These are phyloP conservation scores for Oemleria cerasiformis DNA, from an alignment of 306 rosid genomes.

Conservation along the genomic window DNA sequence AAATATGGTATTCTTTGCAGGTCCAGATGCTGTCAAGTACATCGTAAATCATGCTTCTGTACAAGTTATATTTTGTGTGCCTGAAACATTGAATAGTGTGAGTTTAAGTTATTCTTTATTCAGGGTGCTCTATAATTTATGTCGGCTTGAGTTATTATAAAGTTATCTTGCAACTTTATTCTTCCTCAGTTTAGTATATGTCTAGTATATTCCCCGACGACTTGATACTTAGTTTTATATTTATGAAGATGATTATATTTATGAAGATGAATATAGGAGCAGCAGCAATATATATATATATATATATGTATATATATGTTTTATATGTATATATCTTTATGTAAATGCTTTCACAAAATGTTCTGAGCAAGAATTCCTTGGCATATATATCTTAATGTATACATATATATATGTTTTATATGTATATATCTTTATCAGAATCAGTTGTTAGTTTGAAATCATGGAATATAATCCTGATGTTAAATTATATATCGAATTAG, in stretches of 20 bases:
- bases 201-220: background rate
- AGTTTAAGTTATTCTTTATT: conserved; percentile 34
- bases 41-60: conserved; percentile 75
- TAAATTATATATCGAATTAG: background rate
- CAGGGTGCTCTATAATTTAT: conserved; percentile 3
- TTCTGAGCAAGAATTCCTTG: background rate
- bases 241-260: background rate
- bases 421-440: background rate
- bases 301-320: too few relatives aligned
- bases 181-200: background rate
- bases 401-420: too few relatives aligned
- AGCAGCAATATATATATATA: too few relatives aligned
- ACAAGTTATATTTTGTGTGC: conserved; percentile 88
- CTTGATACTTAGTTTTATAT: background rate
- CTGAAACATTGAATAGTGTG: conserved; percentile 78
- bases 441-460: background rate
- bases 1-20: conserved; percentile 39
- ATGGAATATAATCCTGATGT: background rate
- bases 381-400: too few relatives aligned
- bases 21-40: conserved; percentile 94
- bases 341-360: background rate
- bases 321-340: background rate
- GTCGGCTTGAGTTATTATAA: background rate
- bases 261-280: background rate
- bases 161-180: background rate